Conservation (phyloP, 352 stramenopile species). For the Phytopythium helicoides region DNA sequence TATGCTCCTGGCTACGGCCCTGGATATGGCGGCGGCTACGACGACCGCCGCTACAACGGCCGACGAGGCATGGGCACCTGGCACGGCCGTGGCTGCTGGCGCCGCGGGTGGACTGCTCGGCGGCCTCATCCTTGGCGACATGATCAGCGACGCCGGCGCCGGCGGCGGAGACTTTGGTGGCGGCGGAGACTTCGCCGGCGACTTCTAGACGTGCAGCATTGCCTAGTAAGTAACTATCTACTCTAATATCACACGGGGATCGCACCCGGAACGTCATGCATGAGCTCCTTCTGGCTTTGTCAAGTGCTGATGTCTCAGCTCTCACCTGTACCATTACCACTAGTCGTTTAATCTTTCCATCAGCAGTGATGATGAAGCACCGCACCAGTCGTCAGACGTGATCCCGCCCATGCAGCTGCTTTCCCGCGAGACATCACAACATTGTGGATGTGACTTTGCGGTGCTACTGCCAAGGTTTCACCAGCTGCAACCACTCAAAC, state of each 20-base stretch:
- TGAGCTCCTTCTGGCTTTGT: too few relatives aligned
- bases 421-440: too few relatives aligned
- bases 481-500: too few relatives aligned
- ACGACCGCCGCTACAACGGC: constrained; percentile 14
- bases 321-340: too few relatives aligned
- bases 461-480: too few relatives aligned
- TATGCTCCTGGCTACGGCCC: constrained; percentile 36
- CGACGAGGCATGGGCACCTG: constrained; percentile 37
- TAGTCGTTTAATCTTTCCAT: too few relatives aligned
- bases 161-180: constrained; percentile 9
- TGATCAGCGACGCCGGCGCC: constrained; percentile 31
- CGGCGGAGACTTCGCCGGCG: constrained; percentile 6
- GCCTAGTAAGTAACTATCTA: neutral
- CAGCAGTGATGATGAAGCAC: too few relatives aligned
- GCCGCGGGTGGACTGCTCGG: constrained; percentile 35
- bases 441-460: too few relatives aligned
- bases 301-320: too few relatives aligned
- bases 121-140: constrained; percentile 34
- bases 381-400: too few relatives aligned
- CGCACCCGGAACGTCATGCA: too few relatives aligned
- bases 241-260: neutral
- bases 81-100: constrained; percentile 29
- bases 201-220: constrained; percentile 10
- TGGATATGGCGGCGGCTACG: constrained; percentile 22
- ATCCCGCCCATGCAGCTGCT: too few relatives aligned